phyloP scores from a whole-genome alignment of 2,329 filamentous ascomycete species.

The Penicillium nordicum region DNA sequence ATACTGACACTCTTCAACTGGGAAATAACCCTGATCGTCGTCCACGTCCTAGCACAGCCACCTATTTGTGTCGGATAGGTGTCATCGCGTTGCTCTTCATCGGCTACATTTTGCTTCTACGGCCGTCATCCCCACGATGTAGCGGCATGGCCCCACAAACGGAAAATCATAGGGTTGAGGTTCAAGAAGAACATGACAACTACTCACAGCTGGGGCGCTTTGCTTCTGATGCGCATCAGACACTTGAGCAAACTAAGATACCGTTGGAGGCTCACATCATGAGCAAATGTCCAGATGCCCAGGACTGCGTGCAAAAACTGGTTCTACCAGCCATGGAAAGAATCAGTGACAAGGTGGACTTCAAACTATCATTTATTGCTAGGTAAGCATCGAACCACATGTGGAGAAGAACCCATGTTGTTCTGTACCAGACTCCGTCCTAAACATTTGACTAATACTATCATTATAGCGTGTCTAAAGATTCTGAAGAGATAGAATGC shows the following conservation, averaged over 20 bases:
- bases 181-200: neutral
- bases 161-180: neutral
- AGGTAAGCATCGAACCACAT: constrained; percentile 49
- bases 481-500: constrained; percentile 80
- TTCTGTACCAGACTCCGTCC: neutral
- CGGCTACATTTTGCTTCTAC: constrained; percentile 12
- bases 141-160: neutral
- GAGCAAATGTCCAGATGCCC: constrained; percentile 92
- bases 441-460: constrained; percentile 5
- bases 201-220: neutral
- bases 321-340: constrained; percentile 84
- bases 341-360: constrained; percentile 80
- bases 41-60: neutral
- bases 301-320: constrained; percentile 74
- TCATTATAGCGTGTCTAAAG: constrained; percentile 54
- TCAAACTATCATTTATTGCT: constrained; percentile 86
- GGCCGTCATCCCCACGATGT: constrained; percentile 2
- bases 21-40: neutral
- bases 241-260: constrained; percentile 44
- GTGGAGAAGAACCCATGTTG: neutral
- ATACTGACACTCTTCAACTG: neutral
- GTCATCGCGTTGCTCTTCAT: constrained; percentile 13
- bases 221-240: neutral
- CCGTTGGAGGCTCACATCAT: constrained; percentile 94
- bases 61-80: constrained; percentile 10